Evolutionary conservation across 2,329 filamentous ascomycete species (phyloP), one percentile per base, ranked within the genome.

Genomic region (Colletotrichum sansevieriae): DNA sequence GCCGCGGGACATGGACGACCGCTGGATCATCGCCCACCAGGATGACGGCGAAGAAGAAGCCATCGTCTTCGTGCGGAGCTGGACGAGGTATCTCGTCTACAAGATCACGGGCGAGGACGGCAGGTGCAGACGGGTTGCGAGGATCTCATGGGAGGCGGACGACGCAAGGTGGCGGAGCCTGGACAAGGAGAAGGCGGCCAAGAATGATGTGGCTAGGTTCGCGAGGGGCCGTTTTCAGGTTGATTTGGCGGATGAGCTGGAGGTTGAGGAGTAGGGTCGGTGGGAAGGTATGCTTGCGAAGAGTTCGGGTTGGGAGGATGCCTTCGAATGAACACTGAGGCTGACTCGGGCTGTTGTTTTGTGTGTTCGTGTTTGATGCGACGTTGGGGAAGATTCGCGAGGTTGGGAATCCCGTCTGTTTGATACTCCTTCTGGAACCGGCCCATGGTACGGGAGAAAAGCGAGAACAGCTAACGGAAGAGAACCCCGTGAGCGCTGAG

Each of bases 1-100:
- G n/a, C 59, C 44, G 37, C 49, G 51, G 54, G 25, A 61, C 12
- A 64, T 64, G 65, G 44, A 64, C 6, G 60, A 64, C 43, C 43
- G 60, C 8, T 68, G 60, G 44, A 37, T 29, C 29, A 12, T 54
- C 18, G 20, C 35, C 13, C 47, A 63, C 47, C 46, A 33, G 10
- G 47, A 54, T 15, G 41, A 20, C 33, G n/a, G 18, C n/a, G 18
- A 33, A 15, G 33, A 20, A n/a, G 33, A 39, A 37, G 51, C 15
- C 9, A 37, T 58, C 15, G 25, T 57, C n/a, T 57, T 68, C 20
- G 60, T 37, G 12, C 37, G 59, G 54, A 68, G 44, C 65, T 58
- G 60, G 65, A 64, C 52, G 22, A 12, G 51, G 12, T 37, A 18
- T 3, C 52, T 39, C 9, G 41, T 68, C 22, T 43, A 52, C 11